Evolutionary conservation across 2,329 filamentous ascomycete species (phyloP), one percentile per base, ranked within the genome.

Genomic region (Fusarium pininemorale): DNA sequence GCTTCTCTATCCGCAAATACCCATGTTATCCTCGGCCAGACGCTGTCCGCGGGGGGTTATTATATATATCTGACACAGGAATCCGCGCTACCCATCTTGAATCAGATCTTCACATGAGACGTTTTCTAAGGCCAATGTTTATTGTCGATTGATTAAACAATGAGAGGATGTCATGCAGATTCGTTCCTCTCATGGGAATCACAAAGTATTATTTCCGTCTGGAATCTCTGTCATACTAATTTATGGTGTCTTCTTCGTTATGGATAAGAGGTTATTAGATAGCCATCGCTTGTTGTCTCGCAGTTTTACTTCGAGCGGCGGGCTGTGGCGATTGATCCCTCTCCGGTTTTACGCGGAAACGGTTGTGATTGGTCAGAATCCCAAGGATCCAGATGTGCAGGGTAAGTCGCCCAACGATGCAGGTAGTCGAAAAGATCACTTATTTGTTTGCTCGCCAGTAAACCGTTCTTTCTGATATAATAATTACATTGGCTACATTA

Each of bases 311-410:
- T 7, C 4, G 20, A 48, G 8, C 13, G 7, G 10, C n/a, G 15
- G 6, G 42, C 15, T 9, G 15, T 7, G 16, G 13, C 11, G 24
- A 45, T 26, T 13, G 7, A 13, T 20, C 24, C 42, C 11, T 9
- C 16, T 10, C 8, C 2, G 44, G 8, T 14, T 20, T 10, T 20
- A 47, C 18, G 24, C 12, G 7, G 1, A 5, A 3, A 3, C 1
- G 13, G 18, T 4, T 15, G 20, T 48, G 45, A 48, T 48, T 48
- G 14, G 45, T 6, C 7, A 6, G 4, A 30, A 22, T 15, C 4
- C 1, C 0, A 2, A 1, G 6, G 9, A 28, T 9, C 6, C 13
- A 47, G 0, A 0, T 7, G 13, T 47, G 9, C 11, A 47, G 45
- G 45, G 45, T 47, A 47, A 3, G 1, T 47, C 4, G 6, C 13